phyloP scores from a whole-genome alignment of 1,284 basidiomycete genomes.

The Takashimella tepidaria region DNA sequence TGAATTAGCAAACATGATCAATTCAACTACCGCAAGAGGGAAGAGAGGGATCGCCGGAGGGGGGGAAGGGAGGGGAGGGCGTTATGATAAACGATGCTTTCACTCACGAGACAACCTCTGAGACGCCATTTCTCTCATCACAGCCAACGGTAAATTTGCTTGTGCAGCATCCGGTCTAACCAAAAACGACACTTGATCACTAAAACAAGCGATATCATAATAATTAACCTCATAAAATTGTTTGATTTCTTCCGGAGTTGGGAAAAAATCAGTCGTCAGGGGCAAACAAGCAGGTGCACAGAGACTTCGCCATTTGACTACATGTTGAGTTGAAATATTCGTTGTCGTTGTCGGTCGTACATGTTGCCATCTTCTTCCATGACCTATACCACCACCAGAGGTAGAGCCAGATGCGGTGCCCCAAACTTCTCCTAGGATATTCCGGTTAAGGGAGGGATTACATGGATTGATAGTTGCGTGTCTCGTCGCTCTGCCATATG shows the following conservation, averaged over 20 bases:
- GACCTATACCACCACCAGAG: constrained; percentile 43
- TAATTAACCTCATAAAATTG: constrained; percentile 69
- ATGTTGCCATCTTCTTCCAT: constrained; percentile 84
- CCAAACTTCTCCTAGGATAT: neutral
- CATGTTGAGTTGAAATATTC: constrained; percentile 55
- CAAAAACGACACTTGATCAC: constrained; percentile 56
- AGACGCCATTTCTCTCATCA: constrained; percentile 91
- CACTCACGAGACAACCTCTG: constrained; percentile 61
- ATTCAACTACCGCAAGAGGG: neutral
- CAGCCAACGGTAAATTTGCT: constrained; percentile 66
- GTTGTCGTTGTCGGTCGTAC: constrained; percentile 69
- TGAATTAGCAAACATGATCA: neutral
- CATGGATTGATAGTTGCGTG: constrained; percentile 46
- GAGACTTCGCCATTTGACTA: constrained; percentile 88
- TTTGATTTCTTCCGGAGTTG: constrained; percentile 67
- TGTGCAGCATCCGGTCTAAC: constrained; percentile 49
- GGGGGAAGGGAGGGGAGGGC: no score
- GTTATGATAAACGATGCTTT: no score
- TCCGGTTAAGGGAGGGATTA: constrained; percentile 21
- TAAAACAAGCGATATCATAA: constrained; percentile 48
- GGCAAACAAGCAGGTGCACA: constrained; percentile 81
- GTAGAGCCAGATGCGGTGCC: neutral
- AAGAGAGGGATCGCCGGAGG: neutral
- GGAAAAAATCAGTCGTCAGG: constrained; percentile 86
- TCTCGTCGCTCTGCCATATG: constrained; percentile 29